Percentiles rank a stretch among this genome's conserved stretches.
Conservation (phyloP, 2,329 filamentous ascomycete species). For the Trichoderma guizhouense region DNA sequence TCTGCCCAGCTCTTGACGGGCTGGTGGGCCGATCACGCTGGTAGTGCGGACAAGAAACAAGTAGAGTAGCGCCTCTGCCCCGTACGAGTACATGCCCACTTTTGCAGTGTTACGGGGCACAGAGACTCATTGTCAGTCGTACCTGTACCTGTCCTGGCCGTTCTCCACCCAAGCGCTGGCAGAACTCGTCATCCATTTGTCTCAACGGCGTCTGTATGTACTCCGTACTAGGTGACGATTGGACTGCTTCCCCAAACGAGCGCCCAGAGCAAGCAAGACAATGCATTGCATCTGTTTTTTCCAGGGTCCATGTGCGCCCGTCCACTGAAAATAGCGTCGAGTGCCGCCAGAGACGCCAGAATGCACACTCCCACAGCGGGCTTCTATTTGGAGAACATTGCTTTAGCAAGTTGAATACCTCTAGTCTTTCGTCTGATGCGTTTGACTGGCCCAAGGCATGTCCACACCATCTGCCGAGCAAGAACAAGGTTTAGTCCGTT, state of each 20-base stretch:
- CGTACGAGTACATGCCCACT: background rate
- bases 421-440: background rate
- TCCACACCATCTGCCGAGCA: conserved; percentile 2
- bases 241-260: background rate
- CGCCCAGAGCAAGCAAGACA: background rate
- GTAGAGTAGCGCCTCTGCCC: background rate
- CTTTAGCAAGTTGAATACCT: background rate
- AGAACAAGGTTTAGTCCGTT: conserved; percentile 12
- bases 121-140: background rate
- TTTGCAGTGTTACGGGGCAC: background rate
- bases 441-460: conserved; percentile 1
- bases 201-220: background rate
- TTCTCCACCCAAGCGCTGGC: conserved; percentile 9
- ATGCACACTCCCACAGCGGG: background rate
- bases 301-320: background rate
- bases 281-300: background rate
- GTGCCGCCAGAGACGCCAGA: background rate
- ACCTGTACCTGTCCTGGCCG: background rate
- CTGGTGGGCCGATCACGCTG: conserved; percentile 14
- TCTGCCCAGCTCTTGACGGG: background rate
- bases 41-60: background rate
- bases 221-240: background rate
- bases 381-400: background rate
- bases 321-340: background rate
- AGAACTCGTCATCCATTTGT: conserved; percentile 3